These are phyloP conservation scores for Yamadazyma oceani DNA, from an alignment of 1,139 yeast genomes.

Conservation along the genomic window DNA sequence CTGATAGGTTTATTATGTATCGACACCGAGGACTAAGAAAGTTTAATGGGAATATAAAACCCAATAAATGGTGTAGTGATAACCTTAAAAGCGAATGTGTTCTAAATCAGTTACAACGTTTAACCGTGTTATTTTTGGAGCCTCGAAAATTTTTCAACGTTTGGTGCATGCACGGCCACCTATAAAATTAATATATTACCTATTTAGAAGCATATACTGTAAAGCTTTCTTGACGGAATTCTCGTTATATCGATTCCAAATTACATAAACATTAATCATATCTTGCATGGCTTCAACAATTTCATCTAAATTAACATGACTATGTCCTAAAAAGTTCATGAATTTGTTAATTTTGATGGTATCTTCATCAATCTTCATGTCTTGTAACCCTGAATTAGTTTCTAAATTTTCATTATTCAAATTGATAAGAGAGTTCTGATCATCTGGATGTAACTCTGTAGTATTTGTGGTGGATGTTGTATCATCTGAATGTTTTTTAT, in stretches of 20 bases:
- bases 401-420: constrained; percentile 14
- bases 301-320: constrained; percentile 74
- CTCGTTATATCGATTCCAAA: constrained; percentile 86
- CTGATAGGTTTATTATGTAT: no score
- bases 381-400: constrained; percentile 23
- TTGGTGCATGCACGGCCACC: no score
- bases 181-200: no score
- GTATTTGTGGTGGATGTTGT: background rate
- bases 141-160: no score
- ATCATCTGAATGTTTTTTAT: constrained; percentile 1
- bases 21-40: no score
- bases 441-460: constrained; percentile 36
- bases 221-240: constrained; percentile 39
- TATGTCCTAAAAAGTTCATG: constrained; percentile 66
- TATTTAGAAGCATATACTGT: constrained; percentile 40
- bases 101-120: no score
- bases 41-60: no score
- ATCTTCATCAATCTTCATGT: constrained; percentile 37
- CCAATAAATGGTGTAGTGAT: no score
- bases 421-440: constrained; percentile 31
- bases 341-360: constrained; percentile 50
- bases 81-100: no score
- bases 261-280: constrained; percentile 70
- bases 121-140: no score
- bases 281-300: constrained; percentile 83